Percentiles rank a stretch among this genome's conserved stretches.
phyloP scores from a whole-genome alignment of 148 eudicot genomes.

The Rhododendron kiyosumense region DNA sequence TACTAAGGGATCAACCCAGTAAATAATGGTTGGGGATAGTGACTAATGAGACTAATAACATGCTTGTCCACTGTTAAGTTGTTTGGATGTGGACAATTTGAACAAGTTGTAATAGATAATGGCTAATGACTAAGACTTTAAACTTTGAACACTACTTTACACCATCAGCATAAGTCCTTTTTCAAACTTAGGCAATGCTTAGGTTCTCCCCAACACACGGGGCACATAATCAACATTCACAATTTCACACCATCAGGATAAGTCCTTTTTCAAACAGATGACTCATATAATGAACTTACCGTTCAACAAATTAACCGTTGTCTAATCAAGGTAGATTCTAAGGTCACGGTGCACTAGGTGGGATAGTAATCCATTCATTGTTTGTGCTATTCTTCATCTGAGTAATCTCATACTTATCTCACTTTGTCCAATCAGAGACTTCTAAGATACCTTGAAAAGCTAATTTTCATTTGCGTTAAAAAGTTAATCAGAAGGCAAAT shows the following conservation, averaged over 20 bases:
- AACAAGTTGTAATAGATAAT: too few species aligned
- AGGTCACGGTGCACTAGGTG: neutral
- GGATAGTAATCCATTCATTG: neutral
- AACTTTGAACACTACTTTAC: too few species aligned
- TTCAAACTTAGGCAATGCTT: neutral
- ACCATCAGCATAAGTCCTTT: too few species aligned
- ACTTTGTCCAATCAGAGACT: neutral
- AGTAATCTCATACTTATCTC: neutral
- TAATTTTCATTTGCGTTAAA: too few species aligned
- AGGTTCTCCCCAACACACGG: neutral
- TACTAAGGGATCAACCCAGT: neutral
- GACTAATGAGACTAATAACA: neutral
- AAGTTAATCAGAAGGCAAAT: too few species aligned
- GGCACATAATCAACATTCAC: neutral
- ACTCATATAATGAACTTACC: neutral
- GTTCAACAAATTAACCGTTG: neutral
- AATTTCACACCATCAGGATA: neutral
- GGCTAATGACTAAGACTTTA: too few species aligned
- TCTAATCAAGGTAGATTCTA: neutral
- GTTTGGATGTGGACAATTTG: too few species aligned
- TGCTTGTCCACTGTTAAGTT: neutral
- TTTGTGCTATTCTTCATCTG: neutral
- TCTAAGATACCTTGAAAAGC: too few species aligned
- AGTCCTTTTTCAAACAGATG: neutral
- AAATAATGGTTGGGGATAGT: neutral